These are phyloP conservation scores for Eremomyces bilateralis DNA, from an alignment of 495 filamentous ascomycete genomes.

Conservation along the genomic window DNA sequence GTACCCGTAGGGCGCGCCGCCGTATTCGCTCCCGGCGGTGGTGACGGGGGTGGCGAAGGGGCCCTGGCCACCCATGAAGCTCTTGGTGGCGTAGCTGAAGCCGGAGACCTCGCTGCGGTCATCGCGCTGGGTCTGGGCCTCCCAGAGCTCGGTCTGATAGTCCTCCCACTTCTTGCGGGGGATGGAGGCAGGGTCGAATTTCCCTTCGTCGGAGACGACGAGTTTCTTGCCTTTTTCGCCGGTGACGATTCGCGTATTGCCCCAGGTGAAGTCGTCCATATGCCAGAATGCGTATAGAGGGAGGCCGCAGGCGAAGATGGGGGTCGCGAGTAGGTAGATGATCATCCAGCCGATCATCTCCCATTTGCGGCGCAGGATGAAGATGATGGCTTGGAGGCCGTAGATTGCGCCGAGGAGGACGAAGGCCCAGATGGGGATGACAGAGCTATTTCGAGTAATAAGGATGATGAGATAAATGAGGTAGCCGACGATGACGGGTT, in stretches of 20 bases:
- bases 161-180: constrained; percentile 98
- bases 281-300: constrained; percentile 97
- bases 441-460: constrained; percentile 32
- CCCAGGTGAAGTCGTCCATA: constrained; percentile 99
- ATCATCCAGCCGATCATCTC: constrained; percentile 99
- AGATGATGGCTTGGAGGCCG: constrained; percentile 91
- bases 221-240: constrained; percentile 85
- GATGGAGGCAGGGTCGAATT: constrained; percentile 84
- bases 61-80: constrained; percentile 16
- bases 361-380: constrained; percentile 90
- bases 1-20: constrained; percentile 13
- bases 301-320: constrained; percentile 75
- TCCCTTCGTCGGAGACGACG: constrained; percentile 91
- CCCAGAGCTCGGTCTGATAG: constrained; percentile 94
- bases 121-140: constrained; percentile 64
- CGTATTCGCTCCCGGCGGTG: constrained; percentile 33
- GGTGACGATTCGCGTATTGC: constrained; percentile 91
- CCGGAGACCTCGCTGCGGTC: constrained; percentile 72
- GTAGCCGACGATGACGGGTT: constrained; percentile 83
- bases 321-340: constrained; percentile 78
- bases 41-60: constrained; percentile 23
- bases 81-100: constrained; percentile 76
- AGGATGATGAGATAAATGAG: constrained; percentile 73
- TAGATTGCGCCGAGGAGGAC: constrained; percentile 85
- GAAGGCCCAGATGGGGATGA: constrained; percentile 66